Conservation (phyloP, 768 basidiomycete species). For the Trametopsis cervina region DNA sequence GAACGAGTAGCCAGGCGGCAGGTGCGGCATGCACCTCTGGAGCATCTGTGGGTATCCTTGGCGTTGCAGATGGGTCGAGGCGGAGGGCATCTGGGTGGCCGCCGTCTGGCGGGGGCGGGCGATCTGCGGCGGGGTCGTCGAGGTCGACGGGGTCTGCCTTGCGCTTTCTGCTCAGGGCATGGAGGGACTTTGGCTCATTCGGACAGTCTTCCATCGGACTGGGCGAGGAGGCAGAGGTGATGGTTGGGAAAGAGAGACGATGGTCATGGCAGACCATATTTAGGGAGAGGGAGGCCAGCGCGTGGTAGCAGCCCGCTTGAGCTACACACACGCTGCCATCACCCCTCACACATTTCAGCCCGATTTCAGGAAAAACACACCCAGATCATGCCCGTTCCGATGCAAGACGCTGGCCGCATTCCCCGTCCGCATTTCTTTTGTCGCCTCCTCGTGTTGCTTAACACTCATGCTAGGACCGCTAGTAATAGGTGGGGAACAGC, state of each 20-base stretch:
- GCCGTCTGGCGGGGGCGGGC: conserved; percentile 10
- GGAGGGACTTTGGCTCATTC: conserved; percentile 38
- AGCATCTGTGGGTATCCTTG: conserved; percentile 24
- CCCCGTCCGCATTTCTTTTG: conserved; percentile 1
- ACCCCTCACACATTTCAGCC: conserved; percentile 7
- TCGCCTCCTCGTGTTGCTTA: conserved; percentile 3
- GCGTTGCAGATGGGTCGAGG: conserved; percentile 26
- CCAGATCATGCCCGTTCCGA: conserved; percentile 3
- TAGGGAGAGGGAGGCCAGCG: conserved; percentile 29
- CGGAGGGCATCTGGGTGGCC: conserved; percentile 28
- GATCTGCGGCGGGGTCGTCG: conserved; percentile 3
- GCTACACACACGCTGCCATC: conserved; percentile 14
- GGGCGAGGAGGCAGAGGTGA: conserved; percentile 25
- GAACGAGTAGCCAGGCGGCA: conserved; percentile 23
- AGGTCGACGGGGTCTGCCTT: conserved; percentile 51
- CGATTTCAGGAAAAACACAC: conserved; percentile 2
- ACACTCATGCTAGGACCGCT: too few species aligned
- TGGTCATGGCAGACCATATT: conserved; percentile 25
- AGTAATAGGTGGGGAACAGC: too few species aligned
- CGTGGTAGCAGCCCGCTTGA: conserved; percentile 26
- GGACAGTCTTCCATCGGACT: conserved; percentile 56
- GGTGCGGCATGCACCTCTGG: conserved; percentile 33
- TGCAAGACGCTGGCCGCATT: neutral
- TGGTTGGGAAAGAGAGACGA: conserved; percentile 16
- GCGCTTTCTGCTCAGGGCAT: conserved; percentile 53